These are phyloP conservation scores for Ogataea nonfermentans DNA, from an alignment of 805 yeast species.

Conservation along the genomic window DNA sequence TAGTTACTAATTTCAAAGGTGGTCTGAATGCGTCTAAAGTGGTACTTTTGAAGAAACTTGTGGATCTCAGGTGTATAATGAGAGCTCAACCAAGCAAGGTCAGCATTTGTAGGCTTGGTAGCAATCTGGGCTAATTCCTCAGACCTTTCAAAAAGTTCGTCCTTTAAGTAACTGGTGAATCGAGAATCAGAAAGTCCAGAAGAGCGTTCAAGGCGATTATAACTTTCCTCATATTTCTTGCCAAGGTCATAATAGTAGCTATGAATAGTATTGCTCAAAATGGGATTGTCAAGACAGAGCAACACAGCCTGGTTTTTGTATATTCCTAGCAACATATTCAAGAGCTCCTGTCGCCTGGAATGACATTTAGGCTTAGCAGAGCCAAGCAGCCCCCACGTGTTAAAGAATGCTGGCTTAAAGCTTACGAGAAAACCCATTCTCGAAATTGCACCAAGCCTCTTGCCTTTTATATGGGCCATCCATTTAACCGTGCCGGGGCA, in stretches of 20 bases:
- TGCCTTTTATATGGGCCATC: conserved; percentile 5
- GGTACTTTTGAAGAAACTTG: conserved; percentile 25
- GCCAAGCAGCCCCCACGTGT: conserved; percentile 3
- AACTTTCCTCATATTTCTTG: conserved; percentile 9
- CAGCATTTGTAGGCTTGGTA: conserved; percentile 12
- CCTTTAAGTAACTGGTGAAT: conserved; percentile 16
- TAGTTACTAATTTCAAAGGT: conserved; percentile 28
- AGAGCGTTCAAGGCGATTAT: conserved; percentile 3
- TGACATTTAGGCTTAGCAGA: not conserved
- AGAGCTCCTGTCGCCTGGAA: conserved; percentile 1
- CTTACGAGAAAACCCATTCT: conserved; percentile 10
- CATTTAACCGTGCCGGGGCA: conserved; percentile 12
- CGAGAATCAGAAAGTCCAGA: conserved; percentile 10
- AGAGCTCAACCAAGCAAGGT: conserved; percentile 20
- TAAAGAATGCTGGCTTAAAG: conserved; percentile 8
- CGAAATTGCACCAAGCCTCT: not conserved
- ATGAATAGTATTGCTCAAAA: conserved; percentile 9
- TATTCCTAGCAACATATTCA: conserved; percentile 4
- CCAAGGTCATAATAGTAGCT: conserved; percentile 17
- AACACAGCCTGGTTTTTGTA: conserved; percentile 12
- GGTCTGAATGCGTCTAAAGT: conserved; percentile 24
- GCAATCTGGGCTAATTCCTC: conserved; percentile 22
- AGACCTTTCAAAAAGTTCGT: conserved; percentile 19
- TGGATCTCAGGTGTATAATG: conserved; percentile 23
- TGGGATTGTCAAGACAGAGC: conserved; percentile 12